Evolutionary conservation across 2,329 filamentous ascomycete species (phyloP), one percentile per base, ranked within the genome.

Genomic region (Calonectria pseudoturangicola): DNA sequence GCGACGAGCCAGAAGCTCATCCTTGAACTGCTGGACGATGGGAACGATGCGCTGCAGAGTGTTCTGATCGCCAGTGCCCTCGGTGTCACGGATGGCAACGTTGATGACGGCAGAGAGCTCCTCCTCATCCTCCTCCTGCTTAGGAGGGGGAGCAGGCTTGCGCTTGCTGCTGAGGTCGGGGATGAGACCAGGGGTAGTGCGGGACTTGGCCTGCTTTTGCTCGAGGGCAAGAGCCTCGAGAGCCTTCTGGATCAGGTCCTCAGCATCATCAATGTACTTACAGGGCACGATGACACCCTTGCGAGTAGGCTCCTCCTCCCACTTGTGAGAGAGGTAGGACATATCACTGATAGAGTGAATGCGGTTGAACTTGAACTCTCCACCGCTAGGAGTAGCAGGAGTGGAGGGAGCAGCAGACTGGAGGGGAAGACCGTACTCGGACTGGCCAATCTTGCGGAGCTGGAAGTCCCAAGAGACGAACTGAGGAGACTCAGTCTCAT

Each of bases 291-390:
- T 97, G 68, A 98, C 95, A 90, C 97, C 97, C 88, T 97, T 97
- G 80, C 97, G 92, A 36, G 90, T 92, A 41, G 94, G 94, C 85
- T 98, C 96, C 48, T 92, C 89, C 50, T 93, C 91, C 66, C 91
- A 90, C 82, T 93, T 93, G 76, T 91, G 91, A 73, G 92, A 89
- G 73, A 98, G 87, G 84, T 98, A 98, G 18, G 95, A 95, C 93
- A 99, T 95, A 82, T 99, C 97, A 84, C 95, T 98, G 84, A 99
- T 97, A 67, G 97, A 98, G 87, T 94, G 92, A 81, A 98, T 93
- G 79, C 96, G 92, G 87, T 95, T 94, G 84, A 96, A 94, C 75
- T 86, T 84, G 77, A 88, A 88, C 71, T 92, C 90, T 45, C 81
- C 76, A 73, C 88, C 89, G 28, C 88, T 89, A 16, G 94, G 94